Evolutionary conservation across 2,329 filamentous ascomycete genomes (phyloP), one percentile per base, ranked within the genome.

Genomic region (Penicillium hordei): DNA sequence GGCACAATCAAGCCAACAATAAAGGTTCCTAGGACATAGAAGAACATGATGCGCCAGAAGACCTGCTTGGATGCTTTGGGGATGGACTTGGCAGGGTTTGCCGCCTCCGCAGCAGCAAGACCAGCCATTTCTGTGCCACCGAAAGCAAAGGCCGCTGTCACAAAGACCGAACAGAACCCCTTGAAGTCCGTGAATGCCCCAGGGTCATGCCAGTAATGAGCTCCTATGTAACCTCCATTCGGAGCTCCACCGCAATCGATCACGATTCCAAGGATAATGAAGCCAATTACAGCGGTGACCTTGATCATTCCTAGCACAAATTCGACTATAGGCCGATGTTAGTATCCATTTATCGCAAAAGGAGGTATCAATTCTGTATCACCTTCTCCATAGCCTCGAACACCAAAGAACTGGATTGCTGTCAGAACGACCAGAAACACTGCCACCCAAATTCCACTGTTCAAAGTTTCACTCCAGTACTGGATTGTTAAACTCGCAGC

Each of bases 221-320:
- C 58, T 38, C 67, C 66, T 15, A 68, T 63, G 43, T 69, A 89
- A 80, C 73, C 76, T 15, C 70, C 66, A 5, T 64, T 77, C 19
- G 76, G 75, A 4, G 74, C 74, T 51, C 77, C 78, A 40, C 77
- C 77, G 40, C 72, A 74, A 57, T 78, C 75, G 54, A 80, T 75
- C 55, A 95, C 85, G 55, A 95, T 86, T 9, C 90, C 92, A 4
- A 96, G 84, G 50, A 96, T 84, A 69, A 89, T 88, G 70, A 89
- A 88, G 5, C 85, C 86, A 10, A 82, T 75, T 65, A 82, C 81
- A 45, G 85, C 83, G 13, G 75, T 66, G 63, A 87, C 78, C 70
- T 87, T 87, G 68, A 87, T 78, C 56, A 82, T 74, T 61, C 78
- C 79, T 21, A 87, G 79, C 25, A 82, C 58, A 61, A 86, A 87